phyloP scores from a whole-genome alignment of 2,329 filamentous ascomycete genomes.

The Pseudogymnoascus verrucosus region DNA sequence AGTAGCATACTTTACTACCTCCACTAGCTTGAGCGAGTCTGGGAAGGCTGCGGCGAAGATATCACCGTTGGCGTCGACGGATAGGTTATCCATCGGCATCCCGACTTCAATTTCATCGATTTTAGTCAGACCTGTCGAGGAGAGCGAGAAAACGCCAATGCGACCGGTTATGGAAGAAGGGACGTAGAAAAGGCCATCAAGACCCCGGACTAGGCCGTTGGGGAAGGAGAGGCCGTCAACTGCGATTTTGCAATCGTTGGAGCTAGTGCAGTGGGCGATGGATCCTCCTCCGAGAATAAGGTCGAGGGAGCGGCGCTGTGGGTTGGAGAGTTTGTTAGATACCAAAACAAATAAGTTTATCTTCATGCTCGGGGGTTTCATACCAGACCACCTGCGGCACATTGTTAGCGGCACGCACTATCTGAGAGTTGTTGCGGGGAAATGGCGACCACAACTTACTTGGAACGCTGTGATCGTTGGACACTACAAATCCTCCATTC shows the following conservation, averaged over 20 bases:
- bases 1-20: conserved; percentile 21
- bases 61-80: conserved; percentile 30
- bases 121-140: conserved; percentile 16
- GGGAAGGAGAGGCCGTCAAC: conserved; percentile 23
- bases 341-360: neutral
- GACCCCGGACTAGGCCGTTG: conserved; percentile 28
- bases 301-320: conserved; percentile 23
- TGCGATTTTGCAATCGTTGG: conserved; percentile 23
- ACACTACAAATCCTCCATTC: conserved; percentile 30
- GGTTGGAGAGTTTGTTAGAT: neutral
- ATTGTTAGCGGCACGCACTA: neutral
- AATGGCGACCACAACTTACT: conserved; percentile 11
- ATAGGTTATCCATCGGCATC: conserved; percentile 30
- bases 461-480: conserved; percentile 31
- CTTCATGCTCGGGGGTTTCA: neutral
- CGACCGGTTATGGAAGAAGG: conserved; percentile 22
- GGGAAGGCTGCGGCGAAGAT: conserved; percentile 30
- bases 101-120: conserved; percentile 23
- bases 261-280: conserved; percentile 24
- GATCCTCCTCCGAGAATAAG: conserved; percentile 25
- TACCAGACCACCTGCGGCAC: neutral
- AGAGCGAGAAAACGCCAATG: conserved; percentile 22
- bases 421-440: neutral
- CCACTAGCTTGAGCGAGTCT: conserved; percentile 17
- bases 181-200: conserved; percentile 30